phyloP scores from a whole-genome alignment of 116 monocot genomes.

The Cymodocea nodosa region DNA sequence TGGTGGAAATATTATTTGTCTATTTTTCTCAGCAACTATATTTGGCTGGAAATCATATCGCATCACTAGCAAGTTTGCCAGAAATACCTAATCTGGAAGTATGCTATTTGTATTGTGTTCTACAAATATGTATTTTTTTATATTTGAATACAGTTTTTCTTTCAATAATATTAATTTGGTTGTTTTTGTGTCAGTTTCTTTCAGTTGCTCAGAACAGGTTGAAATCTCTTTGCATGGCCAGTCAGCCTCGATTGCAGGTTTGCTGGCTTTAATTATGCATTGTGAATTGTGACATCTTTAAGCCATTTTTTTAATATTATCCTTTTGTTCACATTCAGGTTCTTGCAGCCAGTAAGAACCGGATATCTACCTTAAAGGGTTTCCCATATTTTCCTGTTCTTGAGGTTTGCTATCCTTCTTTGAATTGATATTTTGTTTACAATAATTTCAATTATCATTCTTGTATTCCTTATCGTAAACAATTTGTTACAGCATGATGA shows the following conservation, averaged over 20 bases:
- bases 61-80: conserved; percentile 74
- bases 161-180: not conserved
- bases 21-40: conserved; percentile 78
- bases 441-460: not conserved
- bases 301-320: conserved; percentile 4
- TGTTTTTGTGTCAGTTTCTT: conserved; percentile 56
- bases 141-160: not conserved
- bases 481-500: too few species aligned
- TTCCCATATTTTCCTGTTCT: conserved; percentile 83
- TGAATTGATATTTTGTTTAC: conserved; percentile 1
- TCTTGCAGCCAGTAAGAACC: conserved; percentile 93
- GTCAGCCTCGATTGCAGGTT: conserved; percentile 94
- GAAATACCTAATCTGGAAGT: conserved; percentile 92
- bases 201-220: conserved; percentile 93
- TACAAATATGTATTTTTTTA: not conserved
- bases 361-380: conserved; percentile 76
- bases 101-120: not conserved
- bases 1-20: not conserved
- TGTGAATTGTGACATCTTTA: not conserved
- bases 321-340: conserved; percentile 49
- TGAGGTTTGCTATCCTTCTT: conserved; percentile 45
- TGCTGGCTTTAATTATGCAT: conserved; percentile 4
- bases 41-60: conserved; percentile 97
- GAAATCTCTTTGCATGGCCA: conserved; percentile 81
- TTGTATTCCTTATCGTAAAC: too few species aligned